Conservation (phyloP, 495 filamentous ascomycete species). For the Penicillium lividum region DNA sequence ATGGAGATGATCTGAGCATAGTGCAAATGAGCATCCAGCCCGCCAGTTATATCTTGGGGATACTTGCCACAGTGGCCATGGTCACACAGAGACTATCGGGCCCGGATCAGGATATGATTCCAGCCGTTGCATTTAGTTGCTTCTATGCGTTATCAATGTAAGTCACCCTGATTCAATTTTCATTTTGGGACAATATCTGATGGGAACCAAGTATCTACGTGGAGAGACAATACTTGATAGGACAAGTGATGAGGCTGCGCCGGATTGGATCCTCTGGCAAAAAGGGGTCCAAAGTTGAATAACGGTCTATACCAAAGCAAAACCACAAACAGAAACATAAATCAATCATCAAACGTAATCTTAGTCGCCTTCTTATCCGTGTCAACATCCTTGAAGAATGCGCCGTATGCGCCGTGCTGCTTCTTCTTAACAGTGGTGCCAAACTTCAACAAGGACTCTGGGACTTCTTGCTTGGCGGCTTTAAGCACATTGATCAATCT, state of each 20-base stretch:
- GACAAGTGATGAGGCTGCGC: conserved; percentile 46
- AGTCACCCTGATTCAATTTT: conserved; percentile 36
- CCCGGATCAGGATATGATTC: conserved; percentile 44
- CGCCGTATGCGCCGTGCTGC: conserved; percentile 87
- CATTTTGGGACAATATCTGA: conserved; percentile 7
- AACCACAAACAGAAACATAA: neutral
- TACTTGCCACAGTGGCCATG: conserved; percentile 33
- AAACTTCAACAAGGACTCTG: conserved; percentile 86
- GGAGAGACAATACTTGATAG: conserved; percentile 59
- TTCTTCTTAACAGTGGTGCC: conserved; percentile 99
- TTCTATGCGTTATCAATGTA: conserved; percentile 60
- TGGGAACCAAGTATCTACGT: conserved; percentile 49
- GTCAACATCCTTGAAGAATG: conserved; percentile 83
- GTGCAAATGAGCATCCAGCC: conserved; percentile 30
- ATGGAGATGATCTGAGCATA: conserved; percentile 32
- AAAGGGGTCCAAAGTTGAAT: conserved; percentile 24
- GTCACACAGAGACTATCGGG: conserved; percentile 22
- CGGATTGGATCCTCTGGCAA: conserved; percentile 24
- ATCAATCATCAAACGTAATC: conserved; percentile 82
- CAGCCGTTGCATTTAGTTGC: conserved; percentile 51
- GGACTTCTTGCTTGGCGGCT: conserved; percentile 83
- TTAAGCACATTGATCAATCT: conserved; percentile 89
- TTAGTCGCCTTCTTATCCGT: conserved; percentile 82
- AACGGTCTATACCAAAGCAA: conserved; percentile 9
- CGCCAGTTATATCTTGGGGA: conserved; percentile 35